phyloP scores from a whole-genome alignment of 2,329 filamentous ascomycete genomes.

The Pyricularia sp. region DNA sequence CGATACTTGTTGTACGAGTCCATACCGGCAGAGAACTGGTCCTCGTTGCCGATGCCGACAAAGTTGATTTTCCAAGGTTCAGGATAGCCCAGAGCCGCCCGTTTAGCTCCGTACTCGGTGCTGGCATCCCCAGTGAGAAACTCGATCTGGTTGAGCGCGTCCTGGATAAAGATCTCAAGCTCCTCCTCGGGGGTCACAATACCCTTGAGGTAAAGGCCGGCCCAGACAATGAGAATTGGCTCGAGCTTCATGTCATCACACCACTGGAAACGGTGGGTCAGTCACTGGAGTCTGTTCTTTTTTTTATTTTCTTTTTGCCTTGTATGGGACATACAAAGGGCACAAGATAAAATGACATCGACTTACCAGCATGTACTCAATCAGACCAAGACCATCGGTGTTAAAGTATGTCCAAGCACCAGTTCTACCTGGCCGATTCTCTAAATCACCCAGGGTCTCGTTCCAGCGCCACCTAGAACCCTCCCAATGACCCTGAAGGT shows the following conservation, averaged over 20 bases:
- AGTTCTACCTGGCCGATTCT: slow-evolving; percentile 39
- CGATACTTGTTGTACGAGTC: slow-evolving; percentile 39
- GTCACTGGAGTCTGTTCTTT: background rate
- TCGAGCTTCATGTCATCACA: slow-evolving; percentile 1
- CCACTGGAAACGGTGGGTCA: background rate
- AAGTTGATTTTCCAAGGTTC: slow-evolving; percentile 47
- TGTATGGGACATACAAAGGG: too few relatives aligned
- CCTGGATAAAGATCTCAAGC: slow-evolving; percentile 42
- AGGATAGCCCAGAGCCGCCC: slow-evolving; percentile 47
- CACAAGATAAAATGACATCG: background rate
- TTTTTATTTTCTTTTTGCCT: too few relatives aligned
- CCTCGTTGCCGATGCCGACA: slow-evolving; percentile 57
- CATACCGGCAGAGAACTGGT: slow-evolving; percentile 40
- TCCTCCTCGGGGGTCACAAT: slow-evolving; percentile 23
- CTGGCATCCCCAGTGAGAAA: slow-evolving; percentile 42
- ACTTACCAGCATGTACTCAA: slow-evolving; percentile 44
- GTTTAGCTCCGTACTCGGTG: slow-evolving; percentile 42
- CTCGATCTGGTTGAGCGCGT: slow-evolving; percentile 49
- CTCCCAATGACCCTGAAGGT: slow-evolving; percentile 35
- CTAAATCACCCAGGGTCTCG: slow-evolving; percentile 38
- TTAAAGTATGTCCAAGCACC: slow-evolving; percentile 48
- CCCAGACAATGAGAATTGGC: slow-evolving; percentile 35
- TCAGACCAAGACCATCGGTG: slow-evolving; percentile 46
- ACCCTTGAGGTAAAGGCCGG: slow-evolving; percentile 28
- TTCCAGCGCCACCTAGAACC: slow-evolving; percentile 37